Conservation (phyloP, 1,284 basidiomycete species). For the Tranzscheliella williamsii region DNA sequence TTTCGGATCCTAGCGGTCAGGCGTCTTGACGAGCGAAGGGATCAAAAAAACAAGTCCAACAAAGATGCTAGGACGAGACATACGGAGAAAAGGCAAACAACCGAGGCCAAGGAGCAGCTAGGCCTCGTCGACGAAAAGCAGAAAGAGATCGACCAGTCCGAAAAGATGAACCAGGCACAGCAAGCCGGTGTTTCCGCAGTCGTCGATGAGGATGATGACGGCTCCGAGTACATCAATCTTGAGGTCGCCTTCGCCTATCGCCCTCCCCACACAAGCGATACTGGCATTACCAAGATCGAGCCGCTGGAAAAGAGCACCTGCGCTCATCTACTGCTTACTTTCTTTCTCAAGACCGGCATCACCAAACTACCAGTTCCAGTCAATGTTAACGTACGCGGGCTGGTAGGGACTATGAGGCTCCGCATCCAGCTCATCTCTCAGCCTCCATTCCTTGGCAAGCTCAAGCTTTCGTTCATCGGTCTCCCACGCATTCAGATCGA, state of each 20-base stretch:
- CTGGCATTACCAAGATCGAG: neutral
- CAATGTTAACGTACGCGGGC: constrained; percentile 14
- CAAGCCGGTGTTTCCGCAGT: neutral
- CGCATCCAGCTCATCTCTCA: constrained; percentile 20
- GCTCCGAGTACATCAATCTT: constrained; percentile 17
- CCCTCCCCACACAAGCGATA: constrained; percentile 1
- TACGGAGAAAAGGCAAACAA: neutral
- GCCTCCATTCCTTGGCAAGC: constrained; percentile 16
- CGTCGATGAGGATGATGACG: constrained; percentile 5
- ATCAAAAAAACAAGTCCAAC: neutral
- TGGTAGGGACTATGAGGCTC: constrained; percentile 14
- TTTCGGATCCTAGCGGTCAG: constrained; percentile 18
- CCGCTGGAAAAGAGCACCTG: constrained; percentile 4
- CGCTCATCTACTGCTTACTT: constrained; percentile 16
- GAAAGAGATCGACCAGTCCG: neutral
- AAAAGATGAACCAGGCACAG: neutral
- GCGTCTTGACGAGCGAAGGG: neutral
- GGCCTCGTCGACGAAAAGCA: neutral
- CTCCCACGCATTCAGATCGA: constrained; percentile 12
- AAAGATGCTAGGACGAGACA: neutral
- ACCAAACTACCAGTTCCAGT: constrained; percentile 13
- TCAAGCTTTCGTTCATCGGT: constrained; percentile 17
- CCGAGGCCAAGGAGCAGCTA: neutral
- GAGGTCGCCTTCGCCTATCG: constrained; percentile 15
- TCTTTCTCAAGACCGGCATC: constrained; percentile 9